A percentile compares a stretch with the other conserved stretches of the same genome.
phyloP scores from a whole-genome alignment of 805 yeast species.

The Kluyveromyces lactis region DNA sequence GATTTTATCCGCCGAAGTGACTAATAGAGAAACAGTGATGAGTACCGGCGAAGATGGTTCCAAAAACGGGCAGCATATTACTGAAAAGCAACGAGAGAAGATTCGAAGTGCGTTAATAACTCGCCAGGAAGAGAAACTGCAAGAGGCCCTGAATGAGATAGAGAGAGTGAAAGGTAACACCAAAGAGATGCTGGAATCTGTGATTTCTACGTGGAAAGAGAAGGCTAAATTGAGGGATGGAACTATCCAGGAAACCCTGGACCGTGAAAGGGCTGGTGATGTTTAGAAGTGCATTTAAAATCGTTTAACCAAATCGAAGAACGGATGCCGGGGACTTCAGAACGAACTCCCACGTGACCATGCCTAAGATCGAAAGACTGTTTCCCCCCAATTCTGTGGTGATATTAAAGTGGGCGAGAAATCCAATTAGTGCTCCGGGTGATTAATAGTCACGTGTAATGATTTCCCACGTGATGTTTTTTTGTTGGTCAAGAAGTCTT shows the following conservation, averaged over 20 bases:
- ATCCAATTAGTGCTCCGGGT: no score
- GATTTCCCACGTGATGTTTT: no score
- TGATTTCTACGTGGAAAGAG: not conserved
- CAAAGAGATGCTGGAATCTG: not conserved
- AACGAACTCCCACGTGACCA: no score
- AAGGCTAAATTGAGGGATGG: not conserved
- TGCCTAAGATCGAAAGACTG: no score
- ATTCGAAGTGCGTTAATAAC: conserved; percentile 9
- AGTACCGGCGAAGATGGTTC: not conserved
- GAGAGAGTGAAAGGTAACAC: not conserved
- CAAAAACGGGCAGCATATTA: conserved; percentile 1
- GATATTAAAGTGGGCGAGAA: no score
- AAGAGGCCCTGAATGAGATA: conserved; percentile 5
- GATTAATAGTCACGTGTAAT: no score
- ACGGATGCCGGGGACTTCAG: no score
- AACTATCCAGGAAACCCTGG: not conserved
- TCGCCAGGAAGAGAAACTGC: conserved; percentile 8
- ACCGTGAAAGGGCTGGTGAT: not conserved
- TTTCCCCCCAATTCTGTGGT: no score
- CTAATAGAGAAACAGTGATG: not conserved
- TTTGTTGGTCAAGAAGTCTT: no score
- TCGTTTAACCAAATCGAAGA: no score
- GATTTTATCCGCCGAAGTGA: not conserved
- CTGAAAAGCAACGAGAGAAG: conserved; percentile 8
- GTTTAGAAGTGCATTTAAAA: no score